phyloP scores from a whole-genome alignment of 139 green algal genomes.

The Astrephomene gubernaculifera region DNA sequence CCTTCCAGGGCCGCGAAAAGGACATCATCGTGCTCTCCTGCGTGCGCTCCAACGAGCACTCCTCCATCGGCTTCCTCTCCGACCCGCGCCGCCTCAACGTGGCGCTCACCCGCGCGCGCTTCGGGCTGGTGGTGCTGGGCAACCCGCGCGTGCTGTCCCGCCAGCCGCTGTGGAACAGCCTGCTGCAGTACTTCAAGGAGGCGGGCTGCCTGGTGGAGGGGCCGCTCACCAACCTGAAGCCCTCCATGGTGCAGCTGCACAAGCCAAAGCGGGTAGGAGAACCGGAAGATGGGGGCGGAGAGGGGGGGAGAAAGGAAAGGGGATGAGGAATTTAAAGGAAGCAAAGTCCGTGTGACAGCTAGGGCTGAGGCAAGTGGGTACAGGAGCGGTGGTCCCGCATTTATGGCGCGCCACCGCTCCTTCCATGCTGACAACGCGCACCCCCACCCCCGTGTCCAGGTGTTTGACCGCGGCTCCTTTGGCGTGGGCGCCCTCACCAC shows the following conservation, averaged over 20 bases:
- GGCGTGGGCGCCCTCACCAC: conserved; percentile 70
- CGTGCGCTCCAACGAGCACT: conserved; percentile 95
- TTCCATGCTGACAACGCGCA: no score
- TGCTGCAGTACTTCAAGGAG: conserved; percentile 94
- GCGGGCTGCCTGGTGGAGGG: conserved; percentile 92
- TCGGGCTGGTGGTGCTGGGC: conserved; percentile 91
- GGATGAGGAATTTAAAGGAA: no score
- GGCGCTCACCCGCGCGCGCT: conserved; percentile 92
- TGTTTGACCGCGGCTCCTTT: conserved; percentile 80
- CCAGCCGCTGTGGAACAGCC: conserved; percentile 89
- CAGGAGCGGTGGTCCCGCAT: not conserved
- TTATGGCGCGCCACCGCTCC: not conserved
- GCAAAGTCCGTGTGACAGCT: no score
- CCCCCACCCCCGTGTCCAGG: conserved; percentile 40
- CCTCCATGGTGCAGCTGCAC: conserved; percentile 87
- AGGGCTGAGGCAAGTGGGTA: not conserved
- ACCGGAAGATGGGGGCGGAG: no score
- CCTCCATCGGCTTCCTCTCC: conserved; percentile 96
- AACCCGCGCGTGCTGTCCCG: conserved; percentile 84
- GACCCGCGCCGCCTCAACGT: conserved; percentile 97
- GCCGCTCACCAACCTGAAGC: conserved; percentile 92
- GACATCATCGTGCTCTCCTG: conserved; percentile 99
- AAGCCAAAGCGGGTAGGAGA: conserved; percentile 66
- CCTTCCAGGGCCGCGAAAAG: conserved; percentile 97
- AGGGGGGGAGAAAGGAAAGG: not conserved